A percentile compares a stretch with the other conserved stretches of the same genome.
These are phyloP conservation scores for Primulina tabacum DNA, from an alignment of 257 asterid species.

Conservation along the genomic window DNA sequence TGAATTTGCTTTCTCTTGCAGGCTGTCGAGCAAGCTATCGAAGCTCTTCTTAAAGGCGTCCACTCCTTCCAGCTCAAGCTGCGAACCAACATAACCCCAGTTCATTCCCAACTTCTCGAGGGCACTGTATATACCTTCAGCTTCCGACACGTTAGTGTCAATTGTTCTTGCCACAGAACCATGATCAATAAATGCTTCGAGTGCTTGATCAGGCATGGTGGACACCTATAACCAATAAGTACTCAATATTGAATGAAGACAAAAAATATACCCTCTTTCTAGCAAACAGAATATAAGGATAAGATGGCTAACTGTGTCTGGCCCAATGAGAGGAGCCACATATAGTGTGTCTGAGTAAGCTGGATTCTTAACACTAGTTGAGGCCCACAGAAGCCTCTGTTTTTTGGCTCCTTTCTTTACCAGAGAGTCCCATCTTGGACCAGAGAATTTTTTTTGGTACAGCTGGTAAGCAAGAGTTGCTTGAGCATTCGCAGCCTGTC, in stretches of 20 bases:
- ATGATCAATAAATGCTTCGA: constrained; percentile 84
- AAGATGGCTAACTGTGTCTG: constrained; percentile 76
- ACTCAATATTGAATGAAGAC: not conserved
- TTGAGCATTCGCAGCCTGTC: constrained; percentile 99
- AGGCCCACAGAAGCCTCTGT: constrained; percentile 98
- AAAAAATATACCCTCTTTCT: not conserved
- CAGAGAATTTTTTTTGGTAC: constrained; percentile 94
- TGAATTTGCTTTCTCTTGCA: constrained; percentile 94
- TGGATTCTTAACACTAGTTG: constrained; percentile 98
- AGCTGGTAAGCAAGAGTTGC: constrained; percentile 91
- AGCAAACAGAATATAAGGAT: constrained; percentile 29
- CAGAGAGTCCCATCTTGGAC: constrained; percentile 98
- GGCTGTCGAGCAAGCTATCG: constrained; percentile 86
- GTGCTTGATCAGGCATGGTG: constrained; percentile 99
- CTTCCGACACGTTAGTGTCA: constrained; percentile 84
- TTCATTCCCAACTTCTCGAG: constrained; percentile 92
- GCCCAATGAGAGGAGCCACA: constrained; percentile 99
- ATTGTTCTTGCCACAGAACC: constrained; percentile 91
- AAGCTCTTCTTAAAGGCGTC: constrained; percentile 96
- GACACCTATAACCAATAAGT: constrained; percentile 53
- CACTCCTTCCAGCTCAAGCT: constrained; percentile 93
- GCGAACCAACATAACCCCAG: constrained; percentile 79
- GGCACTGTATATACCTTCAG: constrained; percentile 83
- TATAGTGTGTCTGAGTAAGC: constrained; percentile 93
- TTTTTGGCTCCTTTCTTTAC: constrained; percentile 98